Conservation (phyloP, 2,329 filamentous ascomycete species). For the Pyricularia pennisetigena region DNA sequence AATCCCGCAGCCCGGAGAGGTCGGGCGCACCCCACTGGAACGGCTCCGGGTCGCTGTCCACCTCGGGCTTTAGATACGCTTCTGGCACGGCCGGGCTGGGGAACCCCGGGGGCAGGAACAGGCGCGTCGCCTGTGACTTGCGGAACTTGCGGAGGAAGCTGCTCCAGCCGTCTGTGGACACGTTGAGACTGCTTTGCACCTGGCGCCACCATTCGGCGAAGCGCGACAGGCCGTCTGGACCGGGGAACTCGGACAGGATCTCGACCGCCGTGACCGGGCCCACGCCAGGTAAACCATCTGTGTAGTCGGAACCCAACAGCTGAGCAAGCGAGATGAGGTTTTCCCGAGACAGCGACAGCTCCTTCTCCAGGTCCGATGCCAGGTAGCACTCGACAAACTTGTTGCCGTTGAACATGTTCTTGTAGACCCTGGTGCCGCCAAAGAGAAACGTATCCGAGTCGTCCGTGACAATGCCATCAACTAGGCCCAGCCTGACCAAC, state of each 20-base stretch:
- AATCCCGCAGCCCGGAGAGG: slow-evolving; percentile 71
- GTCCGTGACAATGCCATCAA: slow-evolving; percentile 96
- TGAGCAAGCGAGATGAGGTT: slow-evolving; percentile 87
- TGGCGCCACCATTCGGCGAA: slow-evolving; percentile 85
- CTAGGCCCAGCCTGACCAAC: slow-evolving; percentile 73
- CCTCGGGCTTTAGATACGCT: slow-evolving; percentile 79
- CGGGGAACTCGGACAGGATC: slow-evolving; percentile 81
- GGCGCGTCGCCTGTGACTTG: slow-evolving; percentile 65
- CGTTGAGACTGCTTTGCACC: slow-evolving; percentile 51
- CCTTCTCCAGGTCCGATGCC: slow-evolving; percentile 70
- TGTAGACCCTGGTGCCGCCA: slow-evolving; percentile 92
- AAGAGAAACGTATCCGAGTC: slow-evolving; percentile 96
- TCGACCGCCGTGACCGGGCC: slow-evolving; percentile 93
- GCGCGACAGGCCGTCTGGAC: slow-evolving; percentile 47
- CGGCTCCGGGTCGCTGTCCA: slow-evolving; percentile 64
- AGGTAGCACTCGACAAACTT: slow-evolving; percentile 98
- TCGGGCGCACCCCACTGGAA: slow-evolving; percentile 98
- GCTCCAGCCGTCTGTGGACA: slow-evolving; percentile 41
- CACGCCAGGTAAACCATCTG: slow-evolving; percentile 80
- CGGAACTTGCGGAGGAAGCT: slow-evolving; percentile 81
- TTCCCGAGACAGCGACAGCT: slow-evolving; percentile 76
- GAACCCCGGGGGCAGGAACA: slow-evolving; percentile 76
- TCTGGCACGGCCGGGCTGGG: slow-evolving; percentile 69
- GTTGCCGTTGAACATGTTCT: slow-evolving; percentile 99
- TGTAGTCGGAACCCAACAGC: slow-evolving; percentile 88